Evolutionary conservation across 208 protist species (phyloP).

Genomic region (Acanthamoeba castellanii): DNA sequence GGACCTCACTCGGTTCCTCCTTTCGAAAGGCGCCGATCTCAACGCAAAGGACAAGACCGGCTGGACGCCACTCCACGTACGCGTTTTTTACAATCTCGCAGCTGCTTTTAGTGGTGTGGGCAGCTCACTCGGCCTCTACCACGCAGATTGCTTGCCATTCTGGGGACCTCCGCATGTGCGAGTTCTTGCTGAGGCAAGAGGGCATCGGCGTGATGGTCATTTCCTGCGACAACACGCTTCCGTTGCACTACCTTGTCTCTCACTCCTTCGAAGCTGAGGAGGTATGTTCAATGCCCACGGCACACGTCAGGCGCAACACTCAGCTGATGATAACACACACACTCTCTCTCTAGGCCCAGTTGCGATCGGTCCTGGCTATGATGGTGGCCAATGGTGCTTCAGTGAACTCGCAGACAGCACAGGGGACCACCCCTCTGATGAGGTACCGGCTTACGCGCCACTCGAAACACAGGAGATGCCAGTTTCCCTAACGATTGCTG

Average conservation of each 20-base stretch:
- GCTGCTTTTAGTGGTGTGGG: background rate
- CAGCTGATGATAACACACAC: no score
- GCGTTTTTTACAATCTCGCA: background rate
- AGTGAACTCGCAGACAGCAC: constrained; percentile 63
- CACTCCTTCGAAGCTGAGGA: constrained; percentile 74
- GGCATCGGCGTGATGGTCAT: constrained; percentile 75
- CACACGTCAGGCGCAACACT: no score
- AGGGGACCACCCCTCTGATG: constrained; percentile 48
- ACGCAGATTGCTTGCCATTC: constrained; percentile 71
- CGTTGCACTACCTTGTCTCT: constrained; percentile 71
- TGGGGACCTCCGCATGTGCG: constrained; percentile 71
- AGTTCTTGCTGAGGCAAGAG: constrained; percentile 72
- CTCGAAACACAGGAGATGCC: background rate
- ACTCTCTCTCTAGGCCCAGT: background rate
- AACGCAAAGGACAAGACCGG: constrained; percentile 70
- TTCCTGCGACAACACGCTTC: constrained; percentile 71
- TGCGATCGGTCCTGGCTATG: constrained; percentile 10
- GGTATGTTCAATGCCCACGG: background rate
- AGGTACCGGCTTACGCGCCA: constrained; percentile 8
- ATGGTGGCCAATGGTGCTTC: constrained; percentile 66
- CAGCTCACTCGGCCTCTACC: background rate
- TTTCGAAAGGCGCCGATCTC: constrained; percentile 62
- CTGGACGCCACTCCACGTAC: constrained; percentile 72
- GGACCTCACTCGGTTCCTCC: constrained; percentile 40
- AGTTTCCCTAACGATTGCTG: background rate